Evolutionary conservation across 305 asterid species (phyloP), one percentile per base, ranked within the genome.

Genomic region (Fraxinus dipetala): DNA sequence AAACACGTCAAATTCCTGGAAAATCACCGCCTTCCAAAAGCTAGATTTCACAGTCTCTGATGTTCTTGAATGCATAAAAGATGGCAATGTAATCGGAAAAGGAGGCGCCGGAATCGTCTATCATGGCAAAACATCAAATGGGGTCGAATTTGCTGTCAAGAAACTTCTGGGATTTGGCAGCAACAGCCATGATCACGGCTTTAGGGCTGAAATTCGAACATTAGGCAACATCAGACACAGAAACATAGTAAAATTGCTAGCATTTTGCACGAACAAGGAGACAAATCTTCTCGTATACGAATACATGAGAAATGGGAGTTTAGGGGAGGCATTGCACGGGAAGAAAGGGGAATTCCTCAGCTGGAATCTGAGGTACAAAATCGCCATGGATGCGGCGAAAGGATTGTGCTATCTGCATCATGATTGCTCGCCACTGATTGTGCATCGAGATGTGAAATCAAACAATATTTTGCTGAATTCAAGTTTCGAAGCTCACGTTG

Each of bases 71-170:
- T 93, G 98, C 72, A 91, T 93, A n/a, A 94, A 94, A 81, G 99
- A 96, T 3, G 98, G 99, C 13, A 96, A 94, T 11, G 95, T 93
- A 81, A 91, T 96, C 18, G 99, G 99, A 59, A 77, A 93, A 56
- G 99, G 99, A 69, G 99, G 99, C 14, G 98, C 97, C 0, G 99
- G 99, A 78, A 84, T 96, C 9, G 99, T 96, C 36, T 94, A 96
- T 89, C 94, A 92, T 4, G 98, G 97, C 0, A 94, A 85, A 81
- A 90, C 87, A 91, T 89, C 91, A 1, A 88, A 87, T 20, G 99
- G 99, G 24, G 88, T 77, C 0, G 99, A 96, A 83, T 88, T 96
- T 16, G 99, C 98, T 0, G 99, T 96, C 16, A 96, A 96, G 78
- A 96, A 94, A 54, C 92, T 96, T 3, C 86, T 92, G 2, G 94